Evolutionary conservation across 305 asterid genomes (phyloP).

Genomic region (Fraxinus latifolia): DNA sequence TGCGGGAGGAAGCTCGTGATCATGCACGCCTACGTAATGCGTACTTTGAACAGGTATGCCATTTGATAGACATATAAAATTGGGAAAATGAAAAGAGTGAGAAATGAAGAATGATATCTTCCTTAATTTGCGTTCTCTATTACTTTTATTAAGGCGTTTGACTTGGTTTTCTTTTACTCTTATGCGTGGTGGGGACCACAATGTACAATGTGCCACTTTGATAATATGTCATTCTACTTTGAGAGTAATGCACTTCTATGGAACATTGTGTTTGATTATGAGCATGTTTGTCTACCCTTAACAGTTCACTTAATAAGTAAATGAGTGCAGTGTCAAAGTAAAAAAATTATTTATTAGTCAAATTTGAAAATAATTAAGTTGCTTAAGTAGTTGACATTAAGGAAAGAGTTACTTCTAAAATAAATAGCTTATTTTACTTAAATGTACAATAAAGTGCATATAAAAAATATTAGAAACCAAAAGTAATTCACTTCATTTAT

Average conservation of each 20-base stretch:
- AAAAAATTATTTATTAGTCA: neutral
- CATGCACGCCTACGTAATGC: slow-evolving; percentile 80
- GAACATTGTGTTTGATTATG: neutral
- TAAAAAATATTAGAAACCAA: neutral
- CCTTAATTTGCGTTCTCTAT: neutral
- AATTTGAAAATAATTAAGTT: neutral
- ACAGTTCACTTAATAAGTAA: neutral
- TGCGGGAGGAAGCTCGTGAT: slow-evolving; percentile 89
- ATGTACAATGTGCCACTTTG: neutral
- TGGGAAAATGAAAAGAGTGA: neutral
- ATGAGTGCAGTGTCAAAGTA: neutral
- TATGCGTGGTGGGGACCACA: neutral
- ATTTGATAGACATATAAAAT: slow-evolving; percentile 6
- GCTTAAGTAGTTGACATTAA: neutral
- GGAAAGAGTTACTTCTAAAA: neutral
- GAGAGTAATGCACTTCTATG: neutral
- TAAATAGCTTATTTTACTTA: neutral
- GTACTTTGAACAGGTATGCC: slow-evolving; percentile 86
- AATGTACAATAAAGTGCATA: neutral
- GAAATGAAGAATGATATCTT: neutral
- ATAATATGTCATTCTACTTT: neutral
- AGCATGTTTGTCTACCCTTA: neutral
- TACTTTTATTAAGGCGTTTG: neutral
- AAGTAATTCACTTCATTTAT: neutral
- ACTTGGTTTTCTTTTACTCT: neutral